Evolutionary conservation across 805 yeast genomes (phyloP).

Genomic region (Lachancea dasiensis): DNA sequence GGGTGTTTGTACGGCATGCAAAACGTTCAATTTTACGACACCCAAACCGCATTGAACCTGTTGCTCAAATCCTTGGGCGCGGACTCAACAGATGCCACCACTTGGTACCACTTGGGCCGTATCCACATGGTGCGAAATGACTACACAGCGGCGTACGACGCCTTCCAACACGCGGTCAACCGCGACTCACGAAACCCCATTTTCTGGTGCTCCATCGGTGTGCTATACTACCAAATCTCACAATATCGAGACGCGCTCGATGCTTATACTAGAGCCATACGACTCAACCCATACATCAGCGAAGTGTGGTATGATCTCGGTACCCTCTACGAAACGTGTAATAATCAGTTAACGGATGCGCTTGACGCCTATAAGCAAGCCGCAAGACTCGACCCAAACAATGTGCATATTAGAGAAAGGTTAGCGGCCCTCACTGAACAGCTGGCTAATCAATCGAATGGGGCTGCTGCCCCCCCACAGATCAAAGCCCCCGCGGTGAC

Average conservation of each 20-base stretch:
- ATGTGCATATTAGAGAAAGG: constrained; percentile 90
- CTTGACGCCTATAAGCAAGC: constrained; percentile 96
- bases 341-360: constrained; percentile 91
- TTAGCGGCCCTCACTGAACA: constrained; percentile 72
- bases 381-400: constrained; percentile 88
- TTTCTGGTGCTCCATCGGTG: constrained; percentile 96
- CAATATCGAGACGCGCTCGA: constrained; percentile 96
- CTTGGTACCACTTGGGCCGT: constrained; percentile 95
- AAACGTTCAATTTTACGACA: constrained; percentile 63
- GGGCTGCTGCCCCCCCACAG: constrained; percentile 21
- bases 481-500: constrained; percentile 14
- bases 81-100: constrained; percentile 86
- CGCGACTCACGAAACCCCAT: constrained; percentile 96
- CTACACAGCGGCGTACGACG: constrained; percentile 94
- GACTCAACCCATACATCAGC: constrained; percentile 90
- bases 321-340: constrained; percentile 93
- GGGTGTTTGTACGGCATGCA: constrained; percentile 82
- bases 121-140: constrained; percentile 96
- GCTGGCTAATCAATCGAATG: constrained; percentile 35
- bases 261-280: constrained; percentile 94
- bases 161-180: constrained; percentile 97
- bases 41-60: constrained; percentile 75
- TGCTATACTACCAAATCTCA: constrained; percentile 88
- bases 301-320: constrained; percentile 99
- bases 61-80: constrained; percentile 83